Evolutionary conservation across 352 stramenopile species (phyloP), one percentile per base, ranked within the genome.

Genomic region (Globisporangium splendens): DNA sequence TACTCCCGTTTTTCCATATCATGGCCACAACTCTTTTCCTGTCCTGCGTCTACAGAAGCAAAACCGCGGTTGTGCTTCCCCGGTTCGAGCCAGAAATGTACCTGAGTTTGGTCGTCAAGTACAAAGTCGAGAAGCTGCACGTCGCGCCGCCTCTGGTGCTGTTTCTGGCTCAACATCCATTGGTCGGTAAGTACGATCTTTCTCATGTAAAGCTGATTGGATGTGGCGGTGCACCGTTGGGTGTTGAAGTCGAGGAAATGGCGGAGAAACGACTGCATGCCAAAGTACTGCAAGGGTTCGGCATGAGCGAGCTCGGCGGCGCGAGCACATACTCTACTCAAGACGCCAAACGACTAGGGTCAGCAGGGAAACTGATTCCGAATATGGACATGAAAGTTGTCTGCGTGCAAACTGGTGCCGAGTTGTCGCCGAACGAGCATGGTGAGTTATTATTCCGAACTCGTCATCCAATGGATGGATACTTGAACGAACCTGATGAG

Each of bases 1-100:
- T 97, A 15, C 54, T 98, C 15, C 94, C 91, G 17, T 96, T 97
- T 62, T 98, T 97, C 75, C 93, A 98, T 65, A 97, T 97, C 58
- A 97, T 56, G 66, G 96, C 94, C 61, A 91, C 82, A 17, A 74
- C 79, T 28, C 73, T 88, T 17, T 71, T 95, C 35, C 66, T 97
- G 43, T 84, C 83, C 55, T 68, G 66, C 18, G 73, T 88, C 33
- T 83, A 82, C 64, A 73, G 72, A 48, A 84, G 87, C 21, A 69
- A 73, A 56, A 72, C 75, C 12, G 59, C 92, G 0, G 75, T 97
- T 18, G 91, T 95, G 17, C 76, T 94, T 8, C 86, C 77, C 8
- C 63, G 78, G 21, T 98, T 98, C 69, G 86, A 97, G 56, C 75
- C 95, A 6, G 65, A 85, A 8, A 64, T 71, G 4, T 97, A 97